phyloP scores from a whole-genome alignment of 768 basidiomycete genomes.

The Russula emetica region DNA sequence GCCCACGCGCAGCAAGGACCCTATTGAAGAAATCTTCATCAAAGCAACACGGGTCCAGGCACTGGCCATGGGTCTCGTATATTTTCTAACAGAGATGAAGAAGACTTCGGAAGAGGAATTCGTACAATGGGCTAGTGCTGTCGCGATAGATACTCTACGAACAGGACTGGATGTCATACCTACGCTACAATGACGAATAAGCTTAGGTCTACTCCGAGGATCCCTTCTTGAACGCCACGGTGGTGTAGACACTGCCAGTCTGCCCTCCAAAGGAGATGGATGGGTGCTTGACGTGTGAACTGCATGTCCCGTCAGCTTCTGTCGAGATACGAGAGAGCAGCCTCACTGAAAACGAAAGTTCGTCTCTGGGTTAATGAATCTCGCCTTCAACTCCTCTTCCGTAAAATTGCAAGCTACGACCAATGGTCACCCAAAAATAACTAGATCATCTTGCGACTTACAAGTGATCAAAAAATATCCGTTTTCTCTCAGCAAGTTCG shows the following conservation, averaged over 20 bases:
- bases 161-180: slow-evolving; percentile 56
- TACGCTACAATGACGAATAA: slow-evolving; percentile 29
- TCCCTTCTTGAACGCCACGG: slow-evolving; percentile 62
- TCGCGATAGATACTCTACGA: slow-evolving; percentile 68
- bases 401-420: slow-evolving; percentile 72
- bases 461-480: slow-evolving; percentile 79
- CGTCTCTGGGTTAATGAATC: slow-evolving; percentile 47
- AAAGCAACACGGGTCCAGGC: slow-evolving; percentile 62
- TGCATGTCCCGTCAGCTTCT: slow-evolving; percentile 31
- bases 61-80: slow-evolving; percentile 71
- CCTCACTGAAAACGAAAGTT: slow-evolving; percentile 63
- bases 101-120: slow-evolving; percentile 39
- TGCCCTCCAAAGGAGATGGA: slow-evolving; percentile 74
- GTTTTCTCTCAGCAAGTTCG: slow-evolving; percentile 55
- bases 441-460: slow-evolving; percentile 36
- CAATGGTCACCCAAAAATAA: background rate
- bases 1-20: slow-evolving; percentile 49
- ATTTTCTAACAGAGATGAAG: slow-evolving; percentile 52
- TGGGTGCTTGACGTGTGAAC: slow-evolving; percentile 70
- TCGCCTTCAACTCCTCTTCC: slow-evolving; percentile 60
- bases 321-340: slow-evolving; percentile 11
- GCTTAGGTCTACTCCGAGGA: background rate
- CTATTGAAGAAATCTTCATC: slow-evolving; percentile 74
- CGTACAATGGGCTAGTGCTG: slow-evolving; percentile 59
- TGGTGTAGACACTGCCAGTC: slow-evolving; percentile 64